phyloP scores from a whole-genome alignment of 2,329 filamentous ascomycete species.

The Davidsoniella virescens region DNA sequence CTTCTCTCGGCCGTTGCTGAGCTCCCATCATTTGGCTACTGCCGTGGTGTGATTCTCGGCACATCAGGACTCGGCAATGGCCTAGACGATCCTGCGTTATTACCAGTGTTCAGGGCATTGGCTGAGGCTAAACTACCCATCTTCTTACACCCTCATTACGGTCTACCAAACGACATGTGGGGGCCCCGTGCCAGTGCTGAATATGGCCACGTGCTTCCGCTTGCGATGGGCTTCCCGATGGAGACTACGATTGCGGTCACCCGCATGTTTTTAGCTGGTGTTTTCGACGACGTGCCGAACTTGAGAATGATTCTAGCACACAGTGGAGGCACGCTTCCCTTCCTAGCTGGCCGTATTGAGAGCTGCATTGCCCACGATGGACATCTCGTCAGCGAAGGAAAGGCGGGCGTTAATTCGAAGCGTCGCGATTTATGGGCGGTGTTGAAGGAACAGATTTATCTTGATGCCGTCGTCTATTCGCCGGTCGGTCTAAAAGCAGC shows the following conservation, averaged over 20 bases:
- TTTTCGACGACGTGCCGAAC: constrained; percentile 59
- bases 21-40: constrained; percentile 44
- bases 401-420: constrained; percentile 23
- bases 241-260: constrained; percentile 86
- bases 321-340: constrained; percentile 75
- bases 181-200: constrained; percentile 49
- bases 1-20: constrained; percentile 51
- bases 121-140: constrained; percentile 48
- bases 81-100: constrained; percentile 58
- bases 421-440: constrained; percentile 39
- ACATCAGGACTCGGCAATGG: constrained; percentile 67
- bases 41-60: constrained; percentile 76
- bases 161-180: constrained; percentile 64
- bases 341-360: constrained; percentile 75
- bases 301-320: constrained; percentile 70
- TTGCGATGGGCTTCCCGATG: constrained; percentile 76
- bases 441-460: constrained; percentile 58
- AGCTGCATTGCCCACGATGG: constrained; percentile 74
- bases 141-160: constrained; percentile 88
- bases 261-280: constrained; percentile 71
- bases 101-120: constrained; percentile 56
- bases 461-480: constrained; percentile 76
- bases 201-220: constrained; percentile 75
- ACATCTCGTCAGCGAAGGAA: constrained; percentile 50
- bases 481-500: constrained; percentile 57